phyloP scores from a whole-genome alignment of 306 rosid species.

The Crataegus laevigata region DNA sequence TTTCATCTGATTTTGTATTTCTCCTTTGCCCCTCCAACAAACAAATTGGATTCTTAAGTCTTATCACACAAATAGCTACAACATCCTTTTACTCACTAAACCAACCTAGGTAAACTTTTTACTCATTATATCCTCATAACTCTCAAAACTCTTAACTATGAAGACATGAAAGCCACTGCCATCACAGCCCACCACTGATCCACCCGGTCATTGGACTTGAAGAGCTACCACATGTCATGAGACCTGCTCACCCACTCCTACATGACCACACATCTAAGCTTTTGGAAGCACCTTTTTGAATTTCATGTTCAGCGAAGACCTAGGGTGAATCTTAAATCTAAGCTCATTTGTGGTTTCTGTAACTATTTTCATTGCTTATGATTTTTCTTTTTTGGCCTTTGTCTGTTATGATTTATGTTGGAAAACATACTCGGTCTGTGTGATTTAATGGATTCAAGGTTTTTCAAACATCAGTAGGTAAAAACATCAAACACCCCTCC shows the following conservation, averaged over 20 bases:
- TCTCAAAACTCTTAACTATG: background rate
- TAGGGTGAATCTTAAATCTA: background rate
- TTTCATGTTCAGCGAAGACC: background rate
- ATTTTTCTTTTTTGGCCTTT: background rate
- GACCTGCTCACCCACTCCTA: background rate
- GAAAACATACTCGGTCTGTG: too few relatives aligned
- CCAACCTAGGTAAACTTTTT: background rate
- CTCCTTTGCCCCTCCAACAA: background rate
- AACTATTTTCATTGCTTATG: background rate
- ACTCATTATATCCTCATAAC: background rate
- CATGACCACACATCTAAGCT: background rate
- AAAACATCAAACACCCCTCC: background rate
- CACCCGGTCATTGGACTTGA: too few relatives aligned
- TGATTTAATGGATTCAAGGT: too few relatives aligned
- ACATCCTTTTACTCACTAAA: background rate
- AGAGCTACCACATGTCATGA: background rate
- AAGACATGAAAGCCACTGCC: background rate
- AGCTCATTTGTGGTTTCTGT: background rate
- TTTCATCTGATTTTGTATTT: background rate
- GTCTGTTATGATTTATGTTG: background rate
- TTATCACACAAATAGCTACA: background rate
- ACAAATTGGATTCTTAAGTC: background rate
- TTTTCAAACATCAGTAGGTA: too few relatives aligned
- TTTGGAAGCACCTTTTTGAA: background rate
- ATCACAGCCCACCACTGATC: background rate